Base-by-base conservation (phyloP, 2,329 filamentous ascomycete genomes). In the Rutstroemia sp. region DNA sequence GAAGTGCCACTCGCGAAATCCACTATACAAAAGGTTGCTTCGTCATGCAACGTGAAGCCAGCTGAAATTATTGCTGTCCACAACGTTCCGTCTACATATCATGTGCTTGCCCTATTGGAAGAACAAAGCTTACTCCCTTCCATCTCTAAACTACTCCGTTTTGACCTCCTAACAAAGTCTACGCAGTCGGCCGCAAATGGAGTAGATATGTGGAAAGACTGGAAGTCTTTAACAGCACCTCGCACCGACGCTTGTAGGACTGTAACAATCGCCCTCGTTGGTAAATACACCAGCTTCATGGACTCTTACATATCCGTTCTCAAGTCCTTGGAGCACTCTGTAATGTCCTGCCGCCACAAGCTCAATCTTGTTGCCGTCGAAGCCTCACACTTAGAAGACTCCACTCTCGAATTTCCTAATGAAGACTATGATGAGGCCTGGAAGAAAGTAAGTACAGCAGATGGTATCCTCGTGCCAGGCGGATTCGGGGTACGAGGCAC, bases 21-120 rank as follows among this genome's bases (percentile, higher is more conserved):
- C 8, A 92, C 90, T 1, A 84, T 92, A 51, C 79, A 87, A 61
- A 97, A 99, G 76, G 89, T 97, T 61, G 90, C 92, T 60, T 82
- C 83, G 67, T 89, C 86, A 73, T 97, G 92, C 72, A 89, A 95
- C 69, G 86, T 96, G 47, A 88, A 95, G 53, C 75, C 81, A 9
- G 80, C 91, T 62, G 89, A 96, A 69, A 90, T 97, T 45, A 77
- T 97, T 60, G 88, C 83, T n/a, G 92, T 99, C 10, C 86, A 87
- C 64, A 87, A 97, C 70, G 89, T 97, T 73, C 78, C 86, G n/a
- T 91, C 91, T 14, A 95, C 89, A 52, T 99, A 97, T 73, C 91
- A 95, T 63, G 92, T 97, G 2, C 94, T 94, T 0, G 78, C 96
- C 16, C 86, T 97, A 21, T 84, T 97, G 14, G 82, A 92, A 65